A percentile compares a stretch with the other conserved stretches of the same genome.
Conservation (phyloP, 345 rosid species). For the Syzygium oleosum region DNA sequence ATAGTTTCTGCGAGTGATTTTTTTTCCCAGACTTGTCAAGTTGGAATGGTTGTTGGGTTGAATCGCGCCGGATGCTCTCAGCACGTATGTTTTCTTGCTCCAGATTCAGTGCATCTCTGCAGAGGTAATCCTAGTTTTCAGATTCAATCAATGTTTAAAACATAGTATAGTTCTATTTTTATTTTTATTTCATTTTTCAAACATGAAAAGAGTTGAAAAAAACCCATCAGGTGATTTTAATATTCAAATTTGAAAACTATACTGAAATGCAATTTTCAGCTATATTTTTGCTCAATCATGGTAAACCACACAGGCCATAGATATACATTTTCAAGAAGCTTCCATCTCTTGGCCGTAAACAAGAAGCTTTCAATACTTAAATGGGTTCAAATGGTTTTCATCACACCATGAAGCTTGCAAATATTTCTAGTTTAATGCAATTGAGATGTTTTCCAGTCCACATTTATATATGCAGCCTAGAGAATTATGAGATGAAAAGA, state of each 20-base stretch:
- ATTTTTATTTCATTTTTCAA: neutral
- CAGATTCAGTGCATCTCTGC: neutral
- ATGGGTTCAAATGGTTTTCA: neutral
- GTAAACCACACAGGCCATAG: neutral
- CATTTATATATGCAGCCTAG: neutral
- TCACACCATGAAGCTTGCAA: neutral
- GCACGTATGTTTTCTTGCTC: neutral
- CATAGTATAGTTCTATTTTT: neutral
- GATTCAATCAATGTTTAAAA: neutral
- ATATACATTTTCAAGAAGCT: neutral
- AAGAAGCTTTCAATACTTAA: neutral
- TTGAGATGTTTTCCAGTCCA: neutral
- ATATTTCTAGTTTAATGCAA: neutral
- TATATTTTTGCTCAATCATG: neutral
- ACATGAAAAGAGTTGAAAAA: neutral
- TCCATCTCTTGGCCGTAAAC: neutral
- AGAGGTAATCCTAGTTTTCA: neutral
- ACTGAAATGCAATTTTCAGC: neutral
- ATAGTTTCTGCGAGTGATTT: neutral
- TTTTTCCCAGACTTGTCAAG: neutral
- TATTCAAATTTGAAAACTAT: neutral
- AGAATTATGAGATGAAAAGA: neutral
- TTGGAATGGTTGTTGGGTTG: neutral
- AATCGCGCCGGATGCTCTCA: neutral
- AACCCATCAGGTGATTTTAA: neutral